Conservation (phyloP, 345 rosid species). For the Salix dunnii region DNA sequence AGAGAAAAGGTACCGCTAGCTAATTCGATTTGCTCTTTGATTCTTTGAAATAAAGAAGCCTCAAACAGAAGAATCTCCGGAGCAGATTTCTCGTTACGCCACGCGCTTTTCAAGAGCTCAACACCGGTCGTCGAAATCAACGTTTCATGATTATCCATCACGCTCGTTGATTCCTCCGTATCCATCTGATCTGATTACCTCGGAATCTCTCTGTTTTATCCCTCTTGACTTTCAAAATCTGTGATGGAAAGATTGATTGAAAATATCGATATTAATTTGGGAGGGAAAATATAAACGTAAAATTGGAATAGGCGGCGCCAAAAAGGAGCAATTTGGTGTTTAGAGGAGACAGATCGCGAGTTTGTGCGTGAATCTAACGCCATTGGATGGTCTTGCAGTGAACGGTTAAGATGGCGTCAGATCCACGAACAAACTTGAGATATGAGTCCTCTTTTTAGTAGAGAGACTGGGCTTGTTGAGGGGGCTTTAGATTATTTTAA, state of each 20-base stretch:
- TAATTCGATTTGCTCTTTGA: conserved; percentile 55
- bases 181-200: conserved; percentile 21
- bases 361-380: conserved; percentile 41
- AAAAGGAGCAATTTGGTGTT: background rate
- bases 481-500: background rate
- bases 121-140: conserved; percentile 61
- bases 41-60: conserved; percentile 48
- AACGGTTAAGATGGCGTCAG: conserved; percentile 28
- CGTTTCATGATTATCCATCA: conserved; percentile 52
- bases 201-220: background rate
- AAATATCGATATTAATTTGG: background rate
- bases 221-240: background rate
- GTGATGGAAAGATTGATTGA: background rate
- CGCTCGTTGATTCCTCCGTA: conserved; percentile 12
- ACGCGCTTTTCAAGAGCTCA: conserved; percentile 60
- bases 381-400: background rate
- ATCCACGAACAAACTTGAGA: conserved; percentile 28
- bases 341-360: conserved; percentile 22
- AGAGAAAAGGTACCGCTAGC: conserved; percentile 39
- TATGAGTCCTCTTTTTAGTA: background rate
- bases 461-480: background rate
- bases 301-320: conserved; percentile 8
- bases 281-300: background rate
- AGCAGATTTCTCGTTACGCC: conserved; percentile 95
- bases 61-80: conserved; percentile 77